Evolutionary conservation across 1,284 basidiomycete genomes (phyloP).

Genomic region (Ustilago nuda): DNA sequence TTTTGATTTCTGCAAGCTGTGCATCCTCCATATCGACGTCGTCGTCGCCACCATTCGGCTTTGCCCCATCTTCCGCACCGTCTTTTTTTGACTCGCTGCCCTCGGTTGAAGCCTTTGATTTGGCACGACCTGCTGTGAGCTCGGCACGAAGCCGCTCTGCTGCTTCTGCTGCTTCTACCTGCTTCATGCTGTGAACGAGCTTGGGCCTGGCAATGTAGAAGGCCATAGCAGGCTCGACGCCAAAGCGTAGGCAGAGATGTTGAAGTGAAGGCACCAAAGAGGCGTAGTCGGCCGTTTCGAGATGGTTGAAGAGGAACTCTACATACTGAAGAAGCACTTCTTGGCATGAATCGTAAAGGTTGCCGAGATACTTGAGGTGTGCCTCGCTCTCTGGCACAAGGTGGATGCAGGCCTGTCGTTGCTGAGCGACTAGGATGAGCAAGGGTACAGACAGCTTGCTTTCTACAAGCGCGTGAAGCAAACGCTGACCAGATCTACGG

Average conservation of each 20-base stretch:
- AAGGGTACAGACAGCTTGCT: conserved; percentile 62
- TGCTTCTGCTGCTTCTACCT: conserved; percentile 47
- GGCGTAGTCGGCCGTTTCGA: conserved; percentile 56
- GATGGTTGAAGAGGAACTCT: conserved; percentile 63
- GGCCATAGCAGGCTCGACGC: conserved; percentile 62
- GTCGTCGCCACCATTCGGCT: conserved; percentile 22
- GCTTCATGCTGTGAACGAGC: conserved; percentile 53
- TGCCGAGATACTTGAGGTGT: conserved; percentile 66
- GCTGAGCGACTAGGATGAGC: conserved; percentile 66
- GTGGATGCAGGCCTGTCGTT: conserved; percentile 65
- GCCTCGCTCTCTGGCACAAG: conserved; percentile 61
- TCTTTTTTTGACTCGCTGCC: conserved; percentile 1
- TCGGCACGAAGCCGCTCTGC: conserved; percentile 50
- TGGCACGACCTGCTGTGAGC: conserved; percentile 50
- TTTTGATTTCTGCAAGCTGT: conserved; percentile 9
- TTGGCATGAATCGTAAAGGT: conserved; percentile 65
- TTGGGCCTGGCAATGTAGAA: conserved; percentile 65
- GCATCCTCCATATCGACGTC: conserved; percentile 42
- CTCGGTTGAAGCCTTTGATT: conserved; percentile 24
- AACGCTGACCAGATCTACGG: conserved; percentile 52
- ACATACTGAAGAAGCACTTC: conserved; percentile 66
- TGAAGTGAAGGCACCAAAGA: conserved; percentile 53
- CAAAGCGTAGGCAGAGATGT: conserved; percentile 58
- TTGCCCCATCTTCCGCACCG: background rate
- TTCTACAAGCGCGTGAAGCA: conserved; percentile 49